These are phyloP conservation scores for Orychophragmus violaceus DNA, from an alignment of 345 rosid species.

Conservation along the genomic window DNA sequence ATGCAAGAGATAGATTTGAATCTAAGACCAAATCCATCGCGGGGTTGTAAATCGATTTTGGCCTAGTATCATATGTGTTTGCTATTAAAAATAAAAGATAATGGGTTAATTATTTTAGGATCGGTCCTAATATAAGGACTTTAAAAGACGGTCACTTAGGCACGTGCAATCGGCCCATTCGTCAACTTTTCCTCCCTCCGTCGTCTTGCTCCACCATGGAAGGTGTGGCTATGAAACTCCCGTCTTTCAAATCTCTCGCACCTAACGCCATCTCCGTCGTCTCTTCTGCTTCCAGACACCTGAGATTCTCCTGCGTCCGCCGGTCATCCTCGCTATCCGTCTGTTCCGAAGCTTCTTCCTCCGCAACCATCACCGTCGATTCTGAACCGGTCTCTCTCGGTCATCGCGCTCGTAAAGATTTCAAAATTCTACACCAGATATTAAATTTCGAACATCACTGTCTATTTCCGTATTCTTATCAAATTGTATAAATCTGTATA, in stretches of 20 bases:
- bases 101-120: no score
- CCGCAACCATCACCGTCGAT: conserved; percentile 22
- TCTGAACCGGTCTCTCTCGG: conserved; percentile 57
- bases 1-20: no score
- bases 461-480: neutral
- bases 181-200: neutral
- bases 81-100: no score
- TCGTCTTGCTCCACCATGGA: conserved; percentile 36
- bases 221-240: conserved; percentile 49
- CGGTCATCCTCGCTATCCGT: conserved; percentile 27
- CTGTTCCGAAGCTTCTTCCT: conserved; percentile 4
- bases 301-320: conserved; percentile 10
- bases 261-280: conserved; percentile 28
- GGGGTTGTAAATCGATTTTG: no score
- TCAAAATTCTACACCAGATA: conserved; percentile 77
- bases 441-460: neutral
- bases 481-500: no score
- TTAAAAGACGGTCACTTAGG: no score
- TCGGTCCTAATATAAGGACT: no score
- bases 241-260: conserved; percentile 39
- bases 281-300: neutral
- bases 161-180: no score
- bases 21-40: no score
- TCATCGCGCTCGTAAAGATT: conserved; percentile 72
- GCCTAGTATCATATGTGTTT: no score